Percentiles rank a stretch among this genome's conserved stretches.
These are phyloP conservation scores for Kentomonas sorsogonicus DNA, from an alignment of 208 protist genomes.

Conservation along the genomic window DNA sequence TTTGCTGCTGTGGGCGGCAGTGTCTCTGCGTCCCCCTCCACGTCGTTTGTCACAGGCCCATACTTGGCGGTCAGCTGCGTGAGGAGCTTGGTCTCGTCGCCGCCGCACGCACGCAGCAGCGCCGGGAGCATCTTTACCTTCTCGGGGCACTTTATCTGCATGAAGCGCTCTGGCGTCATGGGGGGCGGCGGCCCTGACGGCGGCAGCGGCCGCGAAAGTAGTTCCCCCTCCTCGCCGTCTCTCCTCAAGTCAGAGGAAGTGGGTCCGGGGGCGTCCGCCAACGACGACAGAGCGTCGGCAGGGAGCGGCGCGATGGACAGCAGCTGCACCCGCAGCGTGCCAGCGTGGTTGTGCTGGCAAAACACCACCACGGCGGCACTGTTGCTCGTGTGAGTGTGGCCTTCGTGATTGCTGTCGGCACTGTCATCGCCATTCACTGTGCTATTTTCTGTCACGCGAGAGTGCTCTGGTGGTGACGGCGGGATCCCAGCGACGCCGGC, in stretches of 20 bases:
- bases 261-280: constrained; percentile 9
- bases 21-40: neutral
- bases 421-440: neutral
- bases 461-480: neutral
- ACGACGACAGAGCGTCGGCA: constrained; percentile 1
- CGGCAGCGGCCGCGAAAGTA: too few relatives aligned
- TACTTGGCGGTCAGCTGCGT: constrained; percentile 51
- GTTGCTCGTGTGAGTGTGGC: neutral
- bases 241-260: too few relatives aligned
- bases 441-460: neutral
- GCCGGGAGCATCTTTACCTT: constrained; percentile 51
- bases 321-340: constrained; percentile 23
- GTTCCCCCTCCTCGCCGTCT: too few relatives aligned
- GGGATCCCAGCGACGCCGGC: neutral
- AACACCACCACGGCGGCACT: too few relatives aligned
- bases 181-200: too few relatives aligned
- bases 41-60: constrained; percentile 1
- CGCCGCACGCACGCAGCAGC: constrained; percentile 32
- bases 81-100: constrained; percentile 32
- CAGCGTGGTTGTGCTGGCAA: constrained; percentile 19
- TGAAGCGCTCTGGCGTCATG: constrained; percentile 18
- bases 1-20: neutral
- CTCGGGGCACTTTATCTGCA: constrained; percentile 45
- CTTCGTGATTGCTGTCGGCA: neutral
- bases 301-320: constrained; percentile 21